These are phyloP conservation scores for Plasmodium malariae DNA, from an alignment of 169 alveolate genomes.

Conservation along the genomic window DNA sequence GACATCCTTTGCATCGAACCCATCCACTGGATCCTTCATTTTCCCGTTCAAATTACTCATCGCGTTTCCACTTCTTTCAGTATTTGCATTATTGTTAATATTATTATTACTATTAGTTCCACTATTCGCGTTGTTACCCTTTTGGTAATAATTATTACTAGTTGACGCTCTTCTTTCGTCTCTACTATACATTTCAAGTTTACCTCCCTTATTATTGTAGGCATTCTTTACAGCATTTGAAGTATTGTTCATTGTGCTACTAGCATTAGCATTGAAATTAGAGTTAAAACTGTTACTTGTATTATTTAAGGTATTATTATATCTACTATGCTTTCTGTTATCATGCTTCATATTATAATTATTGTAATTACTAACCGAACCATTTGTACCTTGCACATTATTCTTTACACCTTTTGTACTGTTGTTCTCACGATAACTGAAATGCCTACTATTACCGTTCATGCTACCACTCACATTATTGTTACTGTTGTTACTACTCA, in stretches of 20 bases:
- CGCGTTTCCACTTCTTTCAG: background rate
- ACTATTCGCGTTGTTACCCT: background rate
- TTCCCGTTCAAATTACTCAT: conserved; percentile 1
- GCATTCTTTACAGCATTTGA: conserved; percentile 12
- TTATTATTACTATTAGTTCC: conserved; percentile 7
- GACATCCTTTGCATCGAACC: background rate
- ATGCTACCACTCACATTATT: background rate
- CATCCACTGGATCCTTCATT: background rate
- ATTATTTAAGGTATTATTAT: conserved; percentile 9
- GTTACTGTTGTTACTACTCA: background rate
- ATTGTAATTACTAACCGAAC: background rate
- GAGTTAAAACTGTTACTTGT: conserved; percentile 7
- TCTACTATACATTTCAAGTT: conserved; percentile 29
- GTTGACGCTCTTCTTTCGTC: conserved; percentile 4
- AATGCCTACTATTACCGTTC: background rate
- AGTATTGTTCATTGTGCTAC: conserved; percentile 8
- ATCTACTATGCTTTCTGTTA: conserved; percentile 16
- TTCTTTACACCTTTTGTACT: conserved; percentile 6
- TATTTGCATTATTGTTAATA: background rate
- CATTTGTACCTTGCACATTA: conserved; percentile 1
- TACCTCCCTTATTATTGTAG: conserved; percentile 12
- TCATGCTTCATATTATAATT: conserved; percentile 10
- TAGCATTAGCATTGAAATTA: conserved; percentile 2
- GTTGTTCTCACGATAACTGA: conserved; percentile 16
- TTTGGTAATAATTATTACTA: conserved; percentile 8